Conservation (phyloP, 352 stramenopile genomes). For the Phytophthora hybrid region DNA sequence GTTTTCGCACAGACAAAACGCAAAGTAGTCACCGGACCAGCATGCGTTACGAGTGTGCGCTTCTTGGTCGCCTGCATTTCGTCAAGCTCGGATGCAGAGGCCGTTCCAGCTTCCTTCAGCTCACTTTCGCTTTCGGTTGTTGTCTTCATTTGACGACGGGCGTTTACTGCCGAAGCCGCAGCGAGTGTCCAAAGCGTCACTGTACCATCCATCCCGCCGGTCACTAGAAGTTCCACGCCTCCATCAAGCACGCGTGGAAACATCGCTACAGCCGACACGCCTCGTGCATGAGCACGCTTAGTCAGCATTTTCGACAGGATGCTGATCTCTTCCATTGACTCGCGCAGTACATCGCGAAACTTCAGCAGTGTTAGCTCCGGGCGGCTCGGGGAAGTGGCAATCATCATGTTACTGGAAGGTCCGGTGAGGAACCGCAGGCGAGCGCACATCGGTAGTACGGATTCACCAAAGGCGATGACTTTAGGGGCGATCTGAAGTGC, state of each 20-base stretch:
- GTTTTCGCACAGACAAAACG: constrained; percentile 50
- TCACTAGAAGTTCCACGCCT: constrained; percentile 68
- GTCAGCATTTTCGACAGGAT: constrained; percentile 65
- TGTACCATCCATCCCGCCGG: constrained; percentile 64
- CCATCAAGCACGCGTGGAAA: constrained; percentile 54
- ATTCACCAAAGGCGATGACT: constrained; percentile 57
- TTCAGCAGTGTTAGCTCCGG: constrained; percentile 63
- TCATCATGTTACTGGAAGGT: constrained; percentile 59
- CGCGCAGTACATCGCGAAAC: constrained; percentile 58
- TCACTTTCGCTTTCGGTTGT: constrained; percentile 7
- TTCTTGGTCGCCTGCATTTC: constrained; percentile 77
- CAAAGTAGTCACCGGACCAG: constrained; percentile 65
- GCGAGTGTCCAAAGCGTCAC: constrained; percentile 79
- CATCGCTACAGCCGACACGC: constrained; percentile 57
- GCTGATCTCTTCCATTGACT: constrained; percentile 57
- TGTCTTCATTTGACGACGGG: constrained; percentile 17
- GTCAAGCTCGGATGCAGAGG: constrained; percentile 46
- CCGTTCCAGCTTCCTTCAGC: constrained; percentile 1
- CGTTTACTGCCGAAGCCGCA: constrained; percentile 27
- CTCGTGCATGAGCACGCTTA: constrained; percentile 61
- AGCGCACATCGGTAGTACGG: constrained; percentile 48
- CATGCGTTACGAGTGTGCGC: constrained; percentile 65
- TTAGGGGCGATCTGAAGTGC: constrained; percentile 47
- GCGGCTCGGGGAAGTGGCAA: constrained; percentile 45
- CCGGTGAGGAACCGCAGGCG: constrained; percentile 54